Conservation (phyloP, 169 alveolate species). For the Plasmodium coatneyi region DNA sequence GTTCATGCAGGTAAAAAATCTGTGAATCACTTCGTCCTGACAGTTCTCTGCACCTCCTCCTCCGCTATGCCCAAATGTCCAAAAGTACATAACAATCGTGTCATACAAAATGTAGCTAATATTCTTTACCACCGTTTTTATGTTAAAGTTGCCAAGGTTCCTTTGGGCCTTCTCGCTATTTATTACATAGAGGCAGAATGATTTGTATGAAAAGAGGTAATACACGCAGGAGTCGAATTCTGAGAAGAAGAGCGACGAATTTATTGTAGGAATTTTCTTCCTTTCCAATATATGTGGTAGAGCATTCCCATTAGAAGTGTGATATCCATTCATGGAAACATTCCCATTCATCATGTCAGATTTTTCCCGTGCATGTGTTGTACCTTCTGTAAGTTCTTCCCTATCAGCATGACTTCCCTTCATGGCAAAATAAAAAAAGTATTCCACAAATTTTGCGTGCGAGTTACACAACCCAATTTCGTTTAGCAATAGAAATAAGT, state of each 20-base stretch:
- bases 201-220: slow-evolving; percentile 40
- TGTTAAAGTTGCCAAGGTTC: slow-evolving; percentile 6
- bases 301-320: neutral
- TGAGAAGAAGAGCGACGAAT: slow-evolving; percentile 36
- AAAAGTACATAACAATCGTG: slow-evolving; percentile 45
- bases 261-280: neutral
- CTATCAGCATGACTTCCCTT: neutral
- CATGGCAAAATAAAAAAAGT: slow-evolving; percentile 56
- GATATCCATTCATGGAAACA: neutral
- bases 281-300: neutral
- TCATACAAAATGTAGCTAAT: slow-evolving; percentile 43
- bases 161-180: slow-evolving; percentile 29
- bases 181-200: slow-evolving; percentile 46
- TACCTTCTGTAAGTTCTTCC: neutral
- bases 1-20: slow-evolving; percentile 68
- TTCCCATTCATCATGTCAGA: neutral
- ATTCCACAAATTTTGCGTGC: slow-evolving; percentile 10
- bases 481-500: slow-evolving; percentile 47
- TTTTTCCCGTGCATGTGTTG: neutral
- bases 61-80: slow-evolving; percentile 12
- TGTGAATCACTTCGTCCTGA: neutral
- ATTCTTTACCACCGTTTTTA: slow-evolving; percentile 24
- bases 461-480: slow-evolving; percentile 55
- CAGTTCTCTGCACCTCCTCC: neutral
- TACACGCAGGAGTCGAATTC: slow-evolving; percentile 58